These are phyloP conservation scores for Leccinum fallax DNA, from an alignment of 1,284 basidiomycete genomes.

Conservation along the genomic window DNA sequence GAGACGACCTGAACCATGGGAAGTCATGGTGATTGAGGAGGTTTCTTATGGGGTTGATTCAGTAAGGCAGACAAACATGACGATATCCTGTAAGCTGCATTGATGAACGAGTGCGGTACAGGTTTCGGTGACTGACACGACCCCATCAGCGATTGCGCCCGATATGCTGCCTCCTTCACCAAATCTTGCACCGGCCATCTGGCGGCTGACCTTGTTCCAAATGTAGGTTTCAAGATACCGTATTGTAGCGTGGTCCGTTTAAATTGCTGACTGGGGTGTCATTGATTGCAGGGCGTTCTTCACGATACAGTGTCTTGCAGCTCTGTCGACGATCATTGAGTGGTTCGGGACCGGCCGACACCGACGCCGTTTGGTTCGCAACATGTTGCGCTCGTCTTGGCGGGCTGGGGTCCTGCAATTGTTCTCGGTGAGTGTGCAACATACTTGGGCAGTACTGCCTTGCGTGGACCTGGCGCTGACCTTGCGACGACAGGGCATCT, in stretches of 20 bases:
- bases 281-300: conserved; percentile 28
- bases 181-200: conserved; percentile 30
- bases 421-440: conserved; percentile 29
- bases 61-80: background rate
- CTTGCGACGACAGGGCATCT: conserved; percentile 18
- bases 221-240: conserved; percentile 15
- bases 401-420: conserved; percentile 33
- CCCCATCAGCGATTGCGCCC: conserved; percentile 2
- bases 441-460: background rate
- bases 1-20: conserved; percentile 5
- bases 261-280: background rate
- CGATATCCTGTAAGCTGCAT: conserved; percentile 14
- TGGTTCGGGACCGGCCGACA: conserved; percentile 13
- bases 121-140: conserved; percentile 1
- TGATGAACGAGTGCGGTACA: background rate
- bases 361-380: conserved; percentile 34
- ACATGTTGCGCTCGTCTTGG: conserved; percentile 34
- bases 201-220: conserved; percentile 36
- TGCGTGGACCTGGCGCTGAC: background rate
- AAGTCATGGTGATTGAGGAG: background rate
- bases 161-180: background rate
- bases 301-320: conserved; percentile 26
- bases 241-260: background rate
- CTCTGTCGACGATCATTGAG: conserved; percentile 35
- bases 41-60: background rate